Base-by-base conservation (phyloP, 495 filamentous ascomycete genomes). In the Neurospora sp. region DNA sequence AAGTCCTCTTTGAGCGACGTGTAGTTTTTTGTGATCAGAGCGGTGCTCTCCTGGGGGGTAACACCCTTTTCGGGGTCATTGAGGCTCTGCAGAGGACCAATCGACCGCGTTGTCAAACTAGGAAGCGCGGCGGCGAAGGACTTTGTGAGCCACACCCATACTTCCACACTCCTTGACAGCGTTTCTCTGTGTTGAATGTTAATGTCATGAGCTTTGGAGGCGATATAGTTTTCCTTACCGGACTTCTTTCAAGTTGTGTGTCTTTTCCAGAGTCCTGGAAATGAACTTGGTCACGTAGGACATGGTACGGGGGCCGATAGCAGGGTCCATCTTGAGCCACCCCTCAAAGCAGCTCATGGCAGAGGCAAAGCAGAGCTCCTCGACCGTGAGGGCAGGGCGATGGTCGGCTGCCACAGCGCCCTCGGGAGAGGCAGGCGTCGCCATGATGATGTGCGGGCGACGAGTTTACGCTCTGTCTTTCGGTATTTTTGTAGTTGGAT, bases 1-100 rank as follows among this genome's bases (percentile, higher is more conserved):
- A 98, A 85, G 77, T 97, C 93, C 73, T 92, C 91, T 76, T 92
- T 89, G 69, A 97, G 83, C 8, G 86, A 86, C 22, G 86, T 85
- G 74, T 93, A 91, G 77, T 96, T 92, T 76, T 88, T 88, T 39
- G 91, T 89, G 74, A 97, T 96, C n/a, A 96, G 81, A 39, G 90
- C 87, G 7, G 90, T 90, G 82, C 80, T 87, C 83, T 83, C 89
- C 76, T 81, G 85, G 69, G 80, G 87, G 71, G 78, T 90, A 80
- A 82, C 86, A 81, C 81, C 89, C 86, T 86, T 73, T 78, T 86
- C 75, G 69, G 81, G 74, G 77, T 82, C 79, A 39, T 77, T 77
- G 14, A 80, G 53, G 45, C 70, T 76, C 5, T 77, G 70, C n/a
- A 82, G 73, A 7, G 80, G 81, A 3, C 81, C 80, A 45, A 83